phyloP scores from a whole-genome alignment of 345 rosid genomes.

The Syzygium aromaticum region DNA sequence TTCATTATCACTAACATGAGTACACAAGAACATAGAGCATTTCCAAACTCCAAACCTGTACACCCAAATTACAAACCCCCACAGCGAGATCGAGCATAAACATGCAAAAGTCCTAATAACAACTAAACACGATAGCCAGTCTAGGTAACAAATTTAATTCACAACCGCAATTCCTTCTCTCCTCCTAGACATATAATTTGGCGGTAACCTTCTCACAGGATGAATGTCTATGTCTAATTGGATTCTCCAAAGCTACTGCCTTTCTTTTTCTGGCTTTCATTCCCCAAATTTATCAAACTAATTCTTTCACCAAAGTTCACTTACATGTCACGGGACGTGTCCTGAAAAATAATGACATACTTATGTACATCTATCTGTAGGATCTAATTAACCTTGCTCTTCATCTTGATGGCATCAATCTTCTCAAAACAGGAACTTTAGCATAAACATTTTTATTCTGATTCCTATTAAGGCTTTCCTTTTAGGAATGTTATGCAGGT shows the following conservation, averaged over 20 bases:
- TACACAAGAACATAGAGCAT: not conserved
- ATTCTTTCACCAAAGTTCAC: not conserved
- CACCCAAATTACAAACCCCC: not conserved
- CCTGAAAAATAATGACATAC: not conserved
- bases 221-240: not conserved
- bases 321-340: not conserved
- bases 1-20: not conserved
- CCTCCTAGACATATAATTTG: not conserved
- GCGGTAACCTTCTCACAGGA: not conserved
- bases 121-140: not conserved
- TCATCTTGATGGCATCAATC: not conserved
- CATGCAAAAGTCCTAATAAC: not conserved
- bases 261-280: not conserved
- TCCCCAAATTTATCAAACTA: not conserved
- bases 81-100: not conserved
- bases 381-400: not conserved
- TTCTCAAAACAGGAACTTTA: not conserved
- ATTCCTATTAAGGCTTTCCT: not conserved
- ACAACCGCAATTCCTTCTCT: not conserved
- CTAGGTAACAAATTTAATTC: not conserved
- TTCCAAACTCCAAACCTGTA: not conserved
- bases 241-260: not conserved
- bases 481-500: not conserved
- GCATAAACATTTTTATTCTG: not conserved
- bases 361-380: not conserved